Percentiles rank a stretch among this genome's conserved stretches.
Evolutionary conservation across 352 stramenopile genomes (phyloP).

Genomic region (Peronospora belbahrii): DNA sequence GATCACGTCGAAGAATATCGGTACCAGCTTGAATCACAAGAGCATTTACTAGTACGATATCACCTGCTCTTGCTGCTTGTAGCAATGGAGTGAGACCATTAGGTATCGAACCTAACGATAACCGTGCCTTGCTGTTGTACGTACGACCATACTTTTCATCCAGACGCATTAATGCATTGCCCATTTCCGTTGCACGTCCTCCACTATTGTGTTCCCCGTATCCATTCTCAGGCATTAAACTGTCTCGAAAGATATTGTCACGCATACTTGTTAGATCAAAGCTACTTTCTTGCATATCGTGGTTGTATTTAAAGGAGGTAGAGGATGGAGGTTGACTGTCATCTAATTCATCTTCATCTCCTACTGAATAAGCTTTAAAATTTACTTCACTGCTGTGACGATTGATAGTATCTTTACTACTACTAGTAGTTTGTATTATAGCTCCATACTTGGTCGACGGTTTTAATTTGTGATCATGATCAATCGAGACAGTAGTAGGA

Average conservation of each 20-base stretch:
- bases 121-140: conserved; percentile 24
- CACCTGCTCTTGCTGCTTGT: conserved; percentile 46
- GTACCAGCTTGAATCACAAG: conserved; percentile 63
- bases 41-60: conserved; percentile 61
- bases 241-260: conserved; percentile 46
- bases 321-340: conserved; percentile 10
- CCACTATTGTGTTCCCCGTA: conserved; percentile 12
- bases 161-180: conserved; percentile 66
- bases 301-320: conserved; percentile 18
- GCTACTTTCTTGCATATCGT: conserved; percentile 33
- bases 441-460: conserved; percentile 17
- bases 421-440: conserved; percentile 7
- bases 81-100: conserved; percentile 69
- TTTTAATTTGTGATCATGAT: too few relatives aligned
- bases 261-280: conserved; percentile 56
- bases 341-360: conserved; percentile 27
- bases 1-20: conserved; percentile 57
- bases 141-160: conserved; percentile 54
- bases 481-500: too few relatives aligned
- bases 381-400: conserved; percentile 21
- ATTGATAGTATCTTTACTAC: conserved; percentile 18
- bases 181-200: conserved; percentile 45
- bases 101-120: conserved; percentile 9
- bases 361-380: conserved; percentile 24
- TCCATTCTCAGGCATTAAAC: conserved; percentile 26